Evolutionary conservation across 306 rosid species (phyloP).

Genomic region (barrel medic (Medicago truncatula)): MtrunA17r5.0-ANR NC_053045.1:45360501-45361000

Average conservation of each 20-base stretch:
- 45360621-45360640: no score
- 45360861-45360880: neutral
- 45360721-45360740: neutral
- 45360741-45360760: neutral
- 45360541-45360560: no score
- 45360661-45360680: no score
- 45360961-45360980: slow-evolving; percentile 33
- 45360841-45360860: neutral
- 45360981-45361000: slow-evolving; percentile 40
- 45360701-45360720: neutral
- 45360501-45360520: no score
- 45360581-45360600: no score
- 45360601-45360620: no score
- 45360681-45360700: no score
- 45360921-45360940: slow-evolving; percentile 36
- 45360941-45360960: slow-evolving; percentile 34
- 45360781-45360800: neutral
- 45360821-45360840: neutral
- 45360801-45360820: neutral
- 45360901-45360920: slow-evolving; percentile 1
- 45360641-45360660: no score
- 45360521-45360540: no score
- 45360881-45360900: slow-evolving; percentile 29
- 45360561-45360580: no score
- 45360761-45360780: neutral